phyloP scores from a whole-genome alignment of 2,329 filamentous ascomycete genomes.

The Lachnellula suecica region DNA sequence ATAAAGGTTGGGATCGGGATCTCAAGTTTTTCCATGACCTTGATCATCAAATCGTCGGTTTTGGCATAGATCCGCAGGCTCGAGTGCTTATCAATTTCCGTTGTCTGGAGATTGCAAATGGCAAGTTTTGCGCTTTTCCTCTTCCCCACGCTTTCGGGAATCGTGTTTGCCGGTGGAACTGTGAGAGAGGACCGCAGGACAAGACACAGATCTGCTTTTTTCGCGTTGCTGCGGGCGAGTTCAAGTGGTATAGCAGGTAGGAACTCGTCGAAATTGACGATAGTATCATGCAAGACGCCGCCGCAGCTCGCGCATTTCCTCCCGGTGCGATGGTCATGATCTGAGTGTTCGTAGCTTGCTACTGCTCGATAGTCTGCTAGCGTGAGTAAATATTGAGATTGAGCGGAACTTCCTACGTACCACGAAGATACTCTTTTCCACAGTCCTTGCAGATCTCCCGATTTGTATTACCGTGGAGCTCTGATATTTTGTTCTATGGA shows the following conservation, averaged over 20 bases:
- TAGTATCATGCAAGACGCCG: conserved; percentile 41
- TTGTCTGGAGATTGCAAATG: conserved; percentile 48
- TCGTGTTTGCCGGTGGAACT: conserved; percentile 40
- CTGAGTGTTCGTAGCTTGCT: conserved; percentile 41
- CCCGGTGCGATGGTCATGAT: conserved; percentile 46
- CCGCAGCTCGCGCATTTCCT: conserved; percentile 42
- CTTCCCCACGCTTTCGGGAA: conserved; percentile 38
- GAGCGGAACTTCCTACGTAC: conserved; percentile 17
- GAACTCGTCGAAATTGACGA: conserved; percentile 45
- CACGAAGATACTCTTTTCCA: conserved; percentile 44
- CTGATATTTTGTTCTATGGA: conserved; percentile 41
- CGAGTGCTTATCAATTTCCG: conserved; percentile 38
- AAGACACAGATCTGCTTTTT: conserved; percentile 44
- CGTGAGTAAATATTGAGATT: conserved; percentile 32
- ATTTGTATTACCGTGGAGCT: conserved; percentile 49
- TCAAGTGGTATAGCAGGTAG: conserved; percentile 34
- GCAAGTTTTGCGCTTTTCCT: conserved; percentile 34
- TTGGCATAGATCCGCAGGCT: conserved; percentile 36
- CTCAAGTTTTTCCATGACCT: conserved; percentile 40
- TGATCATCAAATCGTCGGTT: conserved; percentile 40
- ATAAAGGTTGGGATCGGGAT: conserved; percentile 39
- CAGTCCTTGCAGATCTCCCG: conserved; percentile 44
- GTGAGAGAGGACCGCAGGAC: conserved; percentile 47
- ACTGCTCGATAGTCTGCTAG: conserved; percentile 44
- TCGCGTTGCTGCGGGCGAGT: conserved; percentile 37